phyloP scores from a whole-genome alignment of 495 filamentous ascomycete species.

The Daldinia caldariorum region DNA sequence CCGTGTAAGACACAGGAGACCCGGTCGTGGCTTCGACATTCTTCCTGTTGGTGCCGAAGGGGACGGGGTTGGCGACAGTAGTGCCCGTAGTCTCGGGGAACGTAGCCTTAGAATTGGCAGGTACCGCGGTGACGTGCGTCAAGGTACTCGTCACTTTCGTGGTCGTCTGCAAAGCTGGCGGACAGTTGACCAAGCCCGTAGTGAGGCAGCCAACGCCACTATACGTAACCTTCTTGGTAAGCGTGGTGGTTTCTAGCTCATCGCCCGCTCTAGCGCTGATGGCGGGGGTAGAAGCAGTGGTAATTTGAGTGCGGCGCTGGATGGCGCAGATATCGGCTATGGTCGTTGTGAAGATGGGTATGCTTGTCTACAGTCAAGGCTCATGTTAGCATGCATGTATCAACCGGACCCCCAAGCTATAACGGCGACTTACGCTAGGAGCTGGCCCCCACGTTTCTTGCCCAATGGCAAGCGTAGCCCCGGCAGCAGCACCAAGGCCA shows the following conservation, averaged over 20 bases:
- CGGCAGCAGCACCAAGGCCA: constrained; percentile 61
- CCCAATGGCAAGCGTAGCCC: constrained; percentile 58
- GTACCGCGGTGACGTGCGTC: constrained; percentile 51
- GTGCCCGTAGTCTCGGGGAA: constrained; percentile 50
- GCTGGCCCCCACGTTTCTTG: constrained; percentile 60
- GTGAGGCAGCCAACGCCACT: constrained; percentile 54
- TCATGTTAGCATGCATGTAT: constrained; percentile 14
- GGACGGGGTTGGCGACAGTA: constrained; percentile 47
- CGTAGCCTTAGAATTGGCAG: constrained; percentile 49
- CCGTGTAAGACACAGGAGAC: constrained; percentile 45
- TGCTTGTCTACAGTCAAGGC: constrained; percentile 45
- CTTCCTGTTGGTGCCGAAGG: constrained; percentile 54
- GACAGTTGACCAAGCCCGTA: constrained; percentile 58
- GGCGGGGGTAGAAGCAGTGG: constrained; percentile 41
- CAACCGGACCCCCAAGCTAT: too few species aligned
- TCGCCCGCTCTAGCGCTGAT: constrained; percentile 45
- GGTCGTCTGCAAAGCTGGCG: constrained; percentile 56
- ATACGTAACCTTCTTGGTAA: constrained; percentile 48
- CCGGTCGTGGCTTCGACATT: constrained; percentile 51
- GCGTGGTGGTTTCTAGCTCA: constrained; percentile 50
- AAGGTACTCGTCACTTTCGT: constrained; percentile 45
- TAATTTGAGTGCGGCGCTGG: constrained; percentile 27
- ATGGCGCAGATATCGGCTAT: constrained; percentile 58
- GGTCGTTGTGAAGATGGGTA: constrained; percentile 64
- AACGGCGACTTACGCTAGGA: constrained; percentile 32